A percentile compares a stretch with the other conserved stretches of the same genome.
phyloP scores from a whole-genome alignment of 352 stramenopile species.

The Globisporangium nodosum region DNA sequence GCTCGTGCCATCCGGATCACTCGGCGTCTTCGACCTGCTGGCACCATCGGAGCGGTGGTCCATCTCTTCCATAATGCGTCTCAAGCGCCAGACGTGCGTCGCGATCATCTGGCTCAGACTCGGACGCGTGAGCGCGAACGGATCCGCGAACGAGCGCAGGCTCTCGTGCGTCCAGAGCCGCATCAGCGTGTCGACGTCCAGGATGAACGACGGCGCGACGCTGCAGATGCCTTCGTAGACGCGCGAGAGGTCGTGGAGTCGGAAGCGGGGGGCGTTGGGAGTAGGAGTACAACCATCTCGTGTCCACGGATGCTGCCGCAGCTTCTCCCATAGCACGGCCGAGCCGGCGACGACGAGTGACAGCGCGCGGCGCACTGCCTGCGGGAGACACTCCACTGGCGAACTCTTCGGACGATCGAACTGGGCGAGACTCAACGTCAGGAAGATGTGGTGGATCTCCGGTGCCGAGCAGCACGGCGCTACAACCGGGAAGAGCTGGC shows the following conservation, averaged over 20 bases:
- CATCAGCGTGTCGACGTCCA: conserved; percentile 36
- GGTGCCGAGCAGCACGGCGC: conserved; percentile 14
- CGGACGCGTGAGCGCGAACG: not conserved
- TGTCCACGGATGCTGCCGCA: conserved; percentile 9
- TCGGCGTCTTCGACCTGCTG: not conserved
- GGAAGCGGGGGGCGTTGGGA: conserved; percentile 10
- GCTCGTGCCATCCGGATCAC: not conserved
- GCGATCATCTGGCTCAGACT: conserved; percentile 1
- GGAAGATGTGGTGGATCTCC: conserved; percentile 35
- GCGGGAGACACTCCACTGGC: conserved; percentile 10
- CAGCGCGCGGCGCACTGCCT: conserved; percentile 16
- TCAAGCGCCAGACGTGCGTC: conserved; percentile 14
- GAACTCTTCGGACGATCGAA: conserved; percentile 5
- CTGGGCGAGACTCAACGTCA: conserved; percentile 8
- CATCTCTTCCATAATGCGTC: conserved; percentile 20
- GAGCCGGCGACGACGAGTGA: conserved; percentile 30
- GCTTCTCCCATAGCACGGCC: conserved; percentile 47
- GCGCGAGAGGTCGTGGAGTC: conserved; percentile 39
- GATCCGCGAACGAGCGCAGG: conserved; percentile 26
- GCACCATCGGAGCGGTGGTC: conserved; percentile 1
- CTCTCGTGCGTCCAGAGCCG: conserved; percentile 52
- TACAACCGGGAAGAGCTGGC: conserved; percentile 30
- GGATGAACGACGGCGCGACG: conserved; percentile 25
- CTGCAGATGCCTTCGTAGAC: conserved; percentile 46
- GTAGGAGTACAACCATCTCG: not conserved